Evolutionary conservation across 768 basidiomycete species (phyloP), one percentile per base, ranked within the genome.

Genomic region (Lactifluus hygrophoroides): DNA sequence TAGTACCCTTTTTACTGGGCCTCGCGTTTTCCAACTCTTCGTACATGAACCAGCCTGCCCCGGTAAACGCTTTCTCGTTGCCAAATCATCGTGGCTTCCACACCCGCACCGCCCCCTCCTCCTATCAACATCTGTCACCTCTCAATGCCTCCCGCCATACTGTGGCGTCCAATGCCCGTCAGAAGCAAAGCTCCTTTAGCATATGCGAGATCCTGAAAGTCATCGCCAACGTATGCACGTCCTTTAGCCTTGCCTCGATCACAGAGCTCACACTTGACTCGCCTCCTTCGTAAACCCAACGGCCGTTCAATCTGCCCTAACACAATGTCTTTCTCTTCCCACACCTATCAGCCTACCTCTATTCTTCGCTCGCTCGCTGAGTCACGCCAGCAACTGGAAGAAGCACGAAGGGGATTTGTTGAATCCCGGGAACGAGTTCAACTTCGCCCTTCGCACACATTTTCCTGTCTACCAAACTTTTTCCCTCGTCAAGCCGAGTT

Each of bases 341-440:
- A 56, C 52, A 45, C 51, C 30, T 60, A 49, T 23, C 67, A 91
- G 88, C 90, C 90, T 2, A 82, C 82, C 59, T 83, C 88, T 63
- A 88, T 88, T 2, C 79, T 90, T 2, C 83, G 88, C 27, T 88
- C 85, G 8, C 77, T 93, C 38, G 84, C 86, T 1, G 90, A 93
- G 68, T 88, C 88, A 3, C 84, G 77, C 61, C 80, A 78, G 51
- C 76, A 88, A 51, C 74, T 92, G 1, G 88, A 90, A 17, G 89
- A 93, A 65, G 85, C 88, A 42, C 80, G 85, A 19, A 77, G 80
- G 28, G 90, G 92, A 67, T 81, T 92, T 37, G 76, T 73, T 19
- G 89, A 90, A 65, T 80, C 77, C 35, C 75, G 79, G 17, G 86
- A 89, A 63, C 77, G 80, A 17, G 74, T 82, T 3, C 85, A 87